A percentile compares a stretch with the other conserved stretches of the same genome.
Conservation (phyloP, 805 yeast species). For the Starmerella powellii region DNA sequence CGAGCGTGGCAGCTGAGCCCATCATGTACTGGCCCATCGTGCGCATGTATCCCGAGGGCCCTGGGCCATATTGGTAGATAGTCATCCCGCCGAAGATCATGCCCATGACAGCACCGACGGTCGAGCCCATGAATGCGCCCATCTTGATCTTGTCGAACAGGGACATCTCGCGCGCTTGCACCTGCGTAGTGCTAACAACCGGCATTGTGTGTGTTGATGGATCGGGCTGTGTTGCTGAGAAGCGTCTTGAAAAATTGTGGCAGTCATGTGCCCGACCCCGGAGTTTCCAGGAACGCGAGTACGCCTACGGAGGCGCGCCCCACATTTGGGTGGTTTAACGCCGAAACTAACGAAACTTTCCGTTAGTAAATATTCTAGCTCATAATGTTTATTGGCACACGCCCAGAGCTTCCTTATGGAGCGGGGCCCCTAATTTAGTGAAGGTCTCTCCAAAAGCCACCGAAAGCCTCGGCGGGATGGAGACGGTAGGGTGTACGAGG, state of each 20-base stretch:
- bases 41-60: conserved; percentile 93
- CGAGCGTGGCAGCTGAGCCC: conserved; percentile 95
- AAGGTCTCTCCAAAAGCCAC: too few relatives aligned
- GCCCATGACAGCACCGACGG: conserved; percentile 90
- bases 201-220: conserved; percentile 24
- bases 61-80: conserved; percentile 88
- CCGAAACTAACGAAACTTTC: too few relatives aligned
- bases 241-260: not conserved
- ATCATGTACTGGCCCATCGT: conserved; percentile 92
- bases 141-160: conserved; percentile 93
- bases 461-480: too few relatives aligned
- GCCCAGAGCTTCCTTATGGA: too few relatives aligned
- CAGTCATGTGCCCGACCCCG: conserved; percentile 1
- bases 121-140: conserved; percentile 94
- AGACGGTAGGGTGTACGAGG: too few relatives aligned
- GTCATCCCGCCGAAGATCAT: conserved; percentile 89
- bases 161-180: conserved; percentile 42
- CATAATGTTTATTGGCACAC: too few relatives aligned
- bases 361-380: too few relatives aligned
- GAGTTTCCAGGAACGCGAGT: too few relatives aligned
- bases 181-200: conserved; percentile 26
- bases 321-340: too few relatives aligned
- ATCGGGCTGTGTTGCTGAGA: not conserved
- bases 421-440: too few relatives aligned
- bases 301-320: too few relatives aligned